A percentile compares a stretch with the other conserved stretches of the same genome.
phyloP scores from a whole-genome alignment of 345 rosid genomes.

The Boechera divaricarpa region DNA sequence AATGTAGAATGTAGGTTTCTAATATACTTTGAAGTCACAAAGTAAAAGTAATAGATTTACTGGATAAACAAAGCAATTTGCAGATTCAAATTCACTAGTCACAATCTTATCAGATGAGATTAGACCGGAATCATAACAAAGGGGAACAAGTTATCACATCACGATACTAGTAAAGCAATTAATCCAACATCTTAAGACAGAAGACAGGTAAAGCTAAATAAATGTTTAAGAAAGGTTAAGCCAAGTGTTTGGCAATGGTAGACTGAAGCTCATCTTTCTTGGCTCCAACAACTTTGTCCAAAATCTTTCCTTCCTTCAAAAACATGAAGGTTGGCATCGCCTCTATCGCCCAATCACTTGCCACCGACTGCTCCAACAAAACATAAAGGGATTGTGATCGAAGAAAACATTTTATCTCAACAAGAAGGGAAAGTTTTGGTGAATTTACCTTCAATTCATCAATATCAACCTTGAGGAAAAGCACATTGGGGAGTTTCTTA shows the following conservation, averaged over 20 bases:
- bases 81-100: constrained; percentile 5
- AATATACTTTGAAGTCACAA: background rate
- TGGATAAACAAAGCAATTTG: background rate
- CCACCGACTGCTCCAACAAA: constrained; percentile 57
- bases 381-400: background rate
- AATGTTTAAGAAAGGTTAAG: background rate
- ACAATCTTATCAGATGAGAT: background rate
- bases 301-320: constrained; percentile 68
- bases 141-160: constrained; percentile 7
- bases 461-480: constrained; percentile 76
- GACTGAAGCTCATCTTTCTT: constrained; percentile 74
- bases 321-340: constrained; percentile 86
- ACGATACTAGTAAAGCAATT: background rate
- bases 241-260: constrained; percentile 65
- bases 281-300: constrained; percentile 80
- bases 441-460: constrained; percentile 69
- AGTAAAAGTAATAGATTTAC: too few relatives aligned
- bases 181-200: constrained; percentile 12
- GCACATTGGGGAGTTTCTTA: constrained; percentile 58
- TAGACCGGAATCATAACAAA: constrained; percentile 8
- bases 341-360: constrained; percentile 72
- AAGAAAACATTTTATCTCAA: background rate
- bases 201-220: background rate
- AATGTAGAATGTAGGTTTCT: background rate
- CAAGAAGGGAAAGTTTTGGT: background rate